phyloP scores from a whole-genome alignment of 2,329 filamentous ascomycete genomes.

The Trichoderma sp. region DNA sequence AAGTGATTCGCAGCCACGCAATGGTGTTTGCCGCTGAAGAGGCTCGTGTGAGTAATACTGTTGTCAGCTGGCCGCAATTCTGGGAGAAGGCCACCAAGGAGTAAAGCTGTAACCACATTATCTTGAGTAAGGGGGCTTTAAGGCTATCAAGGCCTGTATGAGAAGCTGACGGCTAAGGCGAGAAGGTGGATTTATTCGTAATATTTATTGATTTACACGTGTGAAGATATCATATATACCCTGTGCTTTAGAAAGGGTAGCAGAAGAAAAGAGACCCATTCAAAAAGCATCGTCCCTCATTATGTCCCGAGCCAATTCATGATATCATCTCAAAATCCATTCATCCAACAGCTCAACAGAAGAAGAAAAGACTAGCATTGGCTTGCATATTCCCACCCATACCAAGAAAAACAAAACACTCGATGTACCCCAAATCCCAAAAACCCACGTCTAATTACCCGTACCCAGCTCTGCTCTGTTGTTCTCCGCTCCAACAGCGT shows the following conservation, averaged over 20 bases:
- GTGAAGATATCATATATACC: background rate
- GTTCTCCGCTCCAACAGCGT: slow-evolving; percentile 32
- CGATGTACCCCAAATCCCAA: background rate
- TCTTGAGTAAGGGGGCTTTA: background rate
- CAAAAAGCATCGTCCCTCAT: background rate
- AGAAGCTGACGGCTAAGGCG: background rate
- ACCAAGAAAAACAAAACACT: background rate
- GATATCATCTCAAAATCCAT: background rate
- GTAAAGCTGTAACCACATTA: background rate
- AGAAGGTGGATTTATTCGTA: background rate
- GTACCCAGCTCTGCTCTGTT: slow-evolving; percentile 35
- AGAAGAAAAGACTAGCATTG: background rate
- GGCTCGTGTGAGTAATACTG: slow-evolving; percentile 65
- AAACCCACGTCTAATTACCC: background rate
- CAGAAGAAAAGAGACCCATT: background rate
- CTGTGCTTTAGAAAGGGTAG: background rate
- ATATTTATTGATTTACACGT: background rate
- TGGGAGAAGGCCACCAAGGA: slow-evolving; percentile 51
- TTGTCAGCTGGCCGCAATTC: slow-evolving; percentile 75
- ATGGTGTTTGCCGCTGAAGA: slow-evolving; percentile 94
- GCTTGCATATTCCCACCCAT: background rate
- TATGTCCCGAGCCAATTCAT: background rate
- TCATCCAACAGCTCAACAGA: background rate
- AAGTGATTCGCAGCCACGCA: slow-evolving; percentile 84
- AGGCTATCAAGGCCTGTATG: background rate